These are phyloP conservation scores for Plasmodium billcollinsi DNA, from an alignment of 169 alveolate genomes.

Conservation along the genomic window DNA sequence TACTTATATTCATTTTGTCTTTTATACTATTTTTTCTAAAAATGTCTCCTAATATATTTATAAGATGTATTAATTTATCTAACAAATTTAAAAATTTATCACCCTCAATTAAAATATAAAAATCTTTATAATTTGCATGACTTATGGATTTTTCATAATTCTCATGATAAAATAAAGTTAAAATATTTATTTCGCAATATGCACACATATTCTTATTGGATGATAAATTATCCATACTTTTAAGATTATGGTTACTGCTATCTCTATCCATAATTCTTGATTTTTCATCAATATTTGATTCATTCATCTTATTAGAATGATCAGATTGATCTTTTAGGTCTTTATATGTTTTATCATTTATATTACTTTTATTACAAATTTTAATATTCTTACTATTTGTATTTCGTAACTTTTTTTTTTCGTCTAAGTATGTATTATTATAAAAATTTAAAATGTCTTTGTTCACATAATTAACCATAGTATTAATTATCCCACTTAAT, in stretches of 20 bases:
- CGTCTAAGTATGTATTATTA: conserved; percentile 9
- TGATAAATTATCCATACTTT: background rate
- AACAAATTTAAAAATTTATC: conserved; percentile 10
- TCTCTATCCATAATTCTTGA: background rate
- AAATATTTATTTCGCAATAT: conserved; percentile 34
- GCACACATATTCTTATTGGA: background rate
- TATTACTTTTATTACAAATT: background rate
- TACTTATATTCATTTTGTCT: conserved; percentile 17
- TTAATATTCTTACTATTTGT: background rate
- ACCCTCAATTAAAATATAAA: conserved; percentile 22
- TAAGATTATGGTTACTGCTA: background rate
- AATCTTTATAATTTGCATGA: conserved; percentile 47
- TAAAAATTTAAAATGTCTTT: background rate
- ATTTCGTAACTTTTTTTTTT: background rate
- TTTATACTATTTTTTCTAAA: conserved; percentile 31
- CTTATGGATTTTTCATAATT: conserved; percentile 73
- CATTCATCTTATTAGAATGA: background rate
- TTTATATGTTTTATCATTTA: background rate
- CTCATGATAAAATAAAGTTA: conserved; percentile 63
- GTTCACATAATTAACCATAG: too few relatives aligned
- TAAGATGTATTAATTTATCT: conserved; percentile 21
- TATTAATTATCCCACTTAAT: background rate
- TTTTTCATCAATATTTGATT: background rate
- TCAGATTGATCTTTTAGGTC: background rate
- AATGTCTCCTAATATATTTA: conserved; percentile 43